Evolutionary conservation across 106 monocot species (phyloP).

Genomic region (Dendrobium huoshanense): DNA sequence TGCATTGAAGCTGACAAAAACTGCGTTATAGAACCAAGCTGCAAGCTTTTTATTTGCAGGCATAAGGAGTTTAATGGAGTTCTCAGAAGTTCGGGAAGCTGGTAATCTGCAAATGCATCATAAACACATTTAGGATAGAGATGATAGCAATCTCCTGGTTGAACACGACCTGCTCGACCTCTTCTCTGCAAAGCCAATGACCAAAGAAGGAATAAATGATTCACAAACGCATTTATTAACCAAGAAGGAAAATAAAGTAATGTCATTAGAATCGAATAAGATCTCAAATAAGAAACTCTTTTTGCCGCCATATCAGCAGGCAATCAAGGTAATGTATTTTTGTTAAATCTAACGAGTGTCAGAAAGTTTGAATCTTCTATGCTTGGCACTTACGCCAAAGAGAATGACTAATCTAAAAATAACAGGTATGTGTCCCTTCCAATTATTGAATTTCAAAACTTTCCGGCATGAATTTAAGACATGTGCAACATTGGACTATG

Average conservation of each 20-base stretch:
- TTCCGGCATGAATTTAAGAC: background rate
- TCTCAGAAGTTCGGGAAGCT: slow-evolving; percentile 95
- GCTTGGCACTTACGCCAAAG: background rate
- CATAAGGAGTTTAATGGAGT: slow-evolving; percentile 95
- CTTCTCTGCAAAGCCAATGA: slow-evolving; percentile 59
- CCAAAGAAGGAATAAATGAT: background rate
- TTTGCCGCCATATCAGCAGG: background rate
- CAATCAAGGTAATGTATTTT: background rate
- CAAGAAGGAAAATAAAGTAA: slow-evolving; percentile 1
- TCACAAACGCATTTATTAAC: background rate
- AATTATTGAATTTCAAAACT: background rate
- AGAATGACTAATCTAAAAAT: background rate
- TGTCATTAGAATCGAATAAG: background rate
- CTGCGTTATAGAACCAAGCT: slow-evolving; percentile 79
- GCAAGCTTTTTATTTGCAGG: slow-evolving; percentile 96
- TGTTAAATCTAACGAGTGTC: background rate
- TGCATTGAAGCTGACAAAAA: slow-evolving; percentile 94
- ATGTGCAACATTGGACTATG: background rate
- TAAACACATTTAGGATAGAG: slow-evolving; percentile 98
- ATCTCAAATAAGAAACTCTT: background rate
- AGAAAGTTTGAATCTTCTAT: background rate
- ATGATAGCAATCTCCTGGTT: slow-evolving; percentile 96
- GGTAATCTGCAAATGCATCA: slow-evolving; percentile 96
- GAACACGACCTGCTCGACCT: slow-evolving; percentile 99
- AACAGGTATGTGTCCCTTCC: background rate